Base-by-base conservation (phyloP, 768 basidiomycete species). In the Solioccasus polychromus region DNA sequence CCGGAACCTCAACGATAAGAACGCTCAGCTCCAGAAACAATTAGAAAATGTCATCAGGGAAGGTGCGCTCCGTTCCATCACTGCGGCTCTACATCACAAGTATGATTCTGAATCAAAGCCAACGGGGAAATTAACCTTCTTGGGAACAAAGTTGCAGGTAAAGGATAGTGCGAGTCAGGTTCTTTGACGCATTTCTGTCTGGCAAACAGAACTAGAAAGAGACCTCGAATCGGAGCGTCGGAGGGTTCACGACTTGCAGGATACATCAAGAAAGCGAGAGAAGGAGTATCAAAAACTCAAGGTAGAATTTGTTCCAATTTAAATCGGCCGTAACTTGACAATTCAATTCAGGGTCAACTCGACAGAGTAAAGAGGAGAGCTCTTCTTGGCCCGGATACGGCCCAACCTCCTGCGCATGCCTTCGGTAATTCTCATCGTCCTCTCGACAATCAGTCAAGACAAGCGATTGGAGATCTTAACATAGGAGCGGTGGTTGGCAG, bases 281-380 rank as follows among this genome's bases (percentile, higher is more conserved):
- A 90, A 85, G 57, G 91, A 92, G 57, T 92, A 92, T 58, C 85
- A 87, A 45, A 91, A 88, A 59, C 77, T 92, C 31, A 92, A 92
- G 75, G 90, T 80, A 23, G 24, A 41, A 23, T 43, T 26, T 25
- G 10, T 7, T 37, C 29, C 2, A 36, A 15, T 18, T 20, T 31
- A 28, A 28, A 31, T 42, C 0, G 15, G 36, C n/a, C 22, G 36
- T 24, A 22, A 22, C 28, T 18, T 35, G 17, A 30, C 35, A 42
- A 23, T 8, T 5, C 41, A 35, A 29, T 37, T 23, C 46, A 91
- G 89, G 70, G 69, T 32, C 86, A 89, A 55, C 78, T 85, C 49
- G 90, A 92, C 60, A 89, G 87, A 60, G 75, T 90, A 53, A 92
- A 89, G 68, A 79, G 89, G 45, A 92, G 80, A 56, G 78, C 86